A percentile compares a stretch with the other conserved stretches of the same genome.
These are phyloP conservation scores for Cryptosporidium sp. DNA, from an alignment of 169 alveolate species.

Conservation along the genomic window DNA sequence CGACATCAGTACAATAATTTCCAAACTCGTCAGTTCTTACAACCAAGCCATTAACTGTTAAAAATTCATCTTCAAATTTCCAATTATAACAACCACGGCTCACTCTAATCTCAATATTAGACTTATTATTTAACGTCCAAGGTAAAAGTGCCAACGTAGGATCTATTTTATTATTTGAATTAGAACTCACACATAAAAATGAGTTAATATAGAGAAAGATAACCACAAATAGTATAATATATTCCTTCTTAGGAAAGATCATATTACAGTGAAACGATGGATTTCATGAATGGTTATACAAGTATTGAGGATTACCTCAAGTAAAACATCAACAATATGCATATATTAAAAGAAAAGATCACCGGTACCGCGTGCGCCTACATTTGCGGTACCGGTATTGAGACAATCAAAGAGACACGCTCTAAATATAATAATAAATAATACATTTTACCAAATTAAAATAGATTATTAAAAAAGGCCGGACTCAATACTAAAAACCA, in stretches of 20 bases:
- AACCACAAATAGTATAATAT: conserved; percentile 1
- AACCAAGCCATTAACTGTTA: not conserved
- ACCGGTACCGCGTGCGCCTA: conserved; percentile 5
- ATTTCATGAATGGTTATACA: not conserved
- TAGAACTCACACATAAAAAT: conserved; percentile 58
- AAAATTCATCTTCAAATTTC: conserved; percentile 38
- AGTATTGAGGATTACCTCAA: not conserved
- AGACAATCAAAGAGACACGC: conserved; percentile 71
- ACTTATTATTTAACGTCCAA: conserved; percentile 49
- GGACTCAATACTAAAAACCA: not conserved
- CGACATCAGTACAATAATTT: conserved; percentile 36
- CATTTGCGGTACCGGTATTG: not conserved
- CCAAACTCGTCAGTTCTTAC: conserved; percentile 38
- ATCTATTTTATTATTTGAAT: conserved; percentile 19
- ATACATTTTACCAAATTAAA: not conserved
- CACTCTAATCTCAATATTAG: conserved; percentile 41
- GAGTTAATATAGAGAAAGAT: not conserved
- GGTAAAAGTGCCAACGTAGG: conserved; percentile 68
- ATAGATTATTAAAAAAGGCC: not conserved
- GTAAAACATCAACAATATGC: not conserved
- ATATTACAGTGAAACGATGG: not conserved
- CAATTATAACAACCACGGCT: conserved; percentile 41
- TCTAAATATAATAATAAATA: not conserved
- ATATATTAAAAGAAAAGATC: not conserved
- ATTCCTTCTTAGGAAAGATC: not conserved